Evolutionary conservation across 129 eudicot species (phyloP).

Genomic region (Artemisia tridentata): DNA sequence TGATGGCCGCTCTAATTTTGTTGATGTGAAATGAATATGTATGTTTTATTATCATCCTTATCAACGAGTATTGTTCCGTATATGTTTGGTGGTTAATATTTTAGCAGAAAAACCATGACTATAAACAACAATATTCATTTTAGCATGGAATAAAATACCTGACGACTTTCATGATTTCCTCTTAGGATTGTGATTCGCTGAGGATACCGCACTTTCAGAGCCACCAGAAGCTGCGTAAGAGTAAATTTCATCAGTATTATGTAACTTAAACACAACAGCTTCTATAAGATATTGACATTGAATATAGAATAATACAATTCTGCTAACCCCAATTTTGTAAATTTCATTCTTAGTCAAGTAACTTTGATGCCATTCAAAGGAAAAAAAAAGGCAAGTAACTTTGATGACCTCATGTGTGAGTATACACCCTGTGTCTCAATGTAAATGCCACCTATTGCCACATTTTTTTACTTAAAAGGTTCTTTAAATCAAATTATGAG

Average conservation of each 20-base stretch:
- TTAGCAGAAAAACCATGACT: no score
- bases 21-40: no score
- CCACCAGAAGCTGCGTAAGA: conserved; percentile 5
- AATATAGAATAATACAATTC: no score
- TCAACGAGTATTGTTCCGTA: no score
- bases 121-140: no score
- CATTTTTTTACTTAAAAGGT: background rate
- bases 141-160: background rate
- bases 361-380: background rate
- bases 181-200: conserved; percentile 12
- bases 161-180: conserved; percentile 15
- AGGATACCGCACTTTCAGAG: conserved; percentile 14
- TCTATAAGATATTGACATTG: background rate
- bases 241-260: background rate
- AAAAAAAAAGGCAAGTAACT: background rate
- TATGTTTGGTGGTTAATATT: no score
- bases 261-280: background rate
- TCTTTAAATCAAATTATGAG: no score
- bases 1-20: no score
- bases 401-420: background rate
- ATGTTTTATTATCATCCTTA: no score
- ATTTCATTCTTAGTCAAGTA: background rate
- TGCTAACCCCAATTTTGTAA: background rate
- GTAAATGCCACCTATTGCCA: background rate
- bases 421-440: no score